Conservation (phyloP, 805 yeast genomes). For the Babjeviella inositovora region DNA sequence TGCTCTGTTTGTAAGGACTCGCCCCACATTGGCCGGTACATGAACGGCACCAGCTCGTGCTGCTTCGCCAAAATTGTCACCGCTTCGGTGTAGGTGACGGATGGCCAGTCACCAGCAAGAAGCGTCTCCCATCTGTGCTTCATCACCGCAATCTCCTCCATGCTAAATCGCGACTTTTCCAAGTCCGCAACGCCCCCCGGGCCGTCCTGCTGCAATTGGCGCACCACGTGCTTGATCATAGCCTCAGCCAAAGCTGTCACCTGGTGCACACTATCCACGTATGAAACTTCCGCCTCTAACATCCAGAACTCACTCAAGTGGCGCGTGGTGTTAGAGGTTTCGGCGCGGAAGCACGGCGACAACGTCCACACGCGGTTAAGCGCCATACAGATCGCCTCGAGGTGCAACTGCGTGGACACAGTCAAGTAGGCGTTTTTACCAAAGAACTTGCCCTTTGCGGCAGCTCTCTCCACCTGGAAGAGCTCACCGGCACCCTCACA, state of each 20-base stretch:
- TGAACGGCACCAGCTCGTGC: constrained; percentile 14
- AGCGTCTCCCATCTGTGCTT: constrained; percentile 44
- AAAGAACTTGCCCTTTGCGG: constrained; percentile 27
- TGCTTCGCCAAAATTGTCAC: constrained; percentile 29
- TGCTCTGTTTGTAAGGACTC: constrained; percentile 68
- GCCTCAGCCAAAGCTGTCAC: constrained; percentile 51
- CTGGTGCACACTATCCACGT: constrained; percentile 37
- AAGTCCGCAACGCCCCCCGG: constrained; percentile 13
- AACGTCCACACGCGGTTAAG: constrained; percentile 75
- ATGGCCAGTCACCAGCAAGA: constrained; percentile 37
- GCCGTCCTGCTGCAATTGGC: constrained; percentile 6
- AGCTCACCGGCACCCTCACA: constrained; percentile 98
- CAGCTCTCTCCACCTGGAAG: constrained; percentile 35
- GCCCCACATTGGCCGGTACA: constrained; percentile 46
- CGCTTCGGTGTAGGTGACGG: constrained; percentile 67
- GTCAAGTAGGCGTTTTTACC: constrained; percentile 60
- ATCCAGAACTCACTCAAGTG: constrained; percentile 96
- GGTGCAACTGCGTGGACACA: constrained; percentile 84
- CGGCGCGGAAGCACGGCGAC: constrained; percentile 91
- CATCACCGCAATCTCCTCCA: constrained; percentile 17
- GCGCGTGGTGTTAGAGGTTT: constrained; percentile 76
- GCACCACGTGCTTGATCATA: constrained; percentile 43
- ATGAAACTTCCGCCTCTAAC: constrained; percentile 84
- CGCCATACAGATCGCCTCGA: constrained; percentile 68
- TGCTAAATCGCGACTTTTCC: constrained; percentile 16